Percentiles rank a stretch among this genome's conserved stretches.
These are phyloP conservation scores for Solanum sejunctum DNA, from an alignment of 257 asterid species.

Conservation along the genomic window DNA sequence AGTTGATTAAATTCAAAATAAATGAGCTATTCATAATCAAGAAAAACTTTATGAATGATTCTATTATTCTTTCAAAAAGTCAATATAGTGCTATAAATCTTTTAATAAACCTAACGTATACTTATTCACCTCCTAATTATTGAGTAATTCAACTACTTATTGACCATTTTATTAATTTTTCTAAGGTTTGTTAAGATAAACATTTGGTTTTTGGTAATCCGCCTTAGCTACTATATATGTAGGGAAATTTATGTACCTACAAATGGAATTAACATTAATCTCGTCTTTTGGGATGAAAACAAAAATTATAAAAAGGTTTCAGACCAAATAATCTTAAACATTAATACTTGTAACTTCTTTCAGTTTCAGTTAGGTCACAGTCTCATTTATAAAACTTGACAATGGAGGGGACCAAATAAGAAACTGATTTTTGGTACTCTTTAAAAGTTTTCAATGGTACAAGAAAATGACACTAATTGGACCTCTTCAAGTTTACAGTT, in stretches of 20 bases:
- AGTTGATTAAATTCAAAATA: not conserved
- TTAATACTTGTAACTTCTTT: not conserved
- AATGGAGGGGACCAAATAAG: not conserved
- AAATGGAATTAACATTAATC: not conserved
- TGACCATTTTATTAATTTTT: not conserved
- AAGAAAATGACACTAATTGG: not conserved
- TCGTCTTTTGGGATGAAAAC: not conserved
- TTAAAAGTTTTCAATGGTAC: not conserved
- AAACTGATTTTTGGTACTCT: not conserved
- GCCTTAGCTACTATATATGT: not conserved
- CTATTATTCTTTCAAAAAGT: not conserved
- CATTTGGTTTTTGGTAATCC: not conserved
- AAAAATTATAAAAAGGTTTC: not conserved
- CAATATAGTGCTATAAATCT: not conserved
- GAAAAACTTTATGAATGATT: not conserved
- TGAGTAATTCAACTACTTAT: not conserved
- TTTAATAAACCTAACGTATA: not conserved
- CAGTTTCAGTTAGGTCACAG: not conserved
- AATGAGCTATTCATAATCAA: not conserved
- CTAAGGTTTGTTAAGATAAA: not conserved
- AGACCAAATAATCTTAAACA: not conserved
- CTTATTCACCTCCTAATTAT: not conserved
- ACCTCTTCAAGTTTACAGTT: not conserved
- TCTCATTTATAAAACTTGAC: not conserved
- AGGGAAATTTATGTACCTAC: not conserved